phyloP scores from a whole-genome alignment of 1,284 basidiomycete genomes.

The Trametes sp. region DNA sequence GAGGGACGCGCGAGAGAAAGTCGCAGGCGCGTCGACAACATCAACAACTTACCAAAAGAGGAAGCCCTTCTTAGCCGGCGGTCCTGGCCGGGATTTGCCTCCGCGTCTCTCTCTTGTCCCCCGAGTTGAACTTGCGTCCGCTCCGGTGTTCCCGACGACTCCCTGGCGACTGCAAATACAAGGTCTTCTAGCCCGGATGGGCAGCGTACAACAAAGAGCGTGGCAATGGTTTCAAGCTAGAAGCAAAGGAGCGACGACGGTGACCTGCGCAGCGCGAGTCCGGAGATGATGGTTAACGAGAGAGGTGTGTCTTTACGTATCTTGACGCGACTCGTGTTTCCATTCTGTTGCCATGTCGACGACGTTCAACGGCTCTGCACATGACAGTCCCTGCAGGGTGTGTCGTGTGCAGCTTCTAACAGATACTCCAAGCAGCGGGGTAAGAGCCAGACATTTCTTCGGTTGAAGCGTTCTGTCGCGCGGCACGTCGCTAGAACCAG shows the following conservation, averaged over 20 bases:
- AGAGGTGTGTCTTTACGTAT: slow-evolving; percentile 19
- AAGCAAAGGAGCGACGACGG: slow-evolving; percentile 23
- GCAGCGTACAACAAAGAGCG: slow-evolving; percentile 12
- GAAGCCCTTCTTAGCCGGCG: slow-evolving; percentile 28
- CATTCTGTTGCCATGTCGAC: slow-evolving; percentile 34
- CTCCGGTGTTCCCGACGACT: slow-evolving; percentile 11
- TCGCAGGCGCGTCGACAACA: slow-evolving; percentile 29
- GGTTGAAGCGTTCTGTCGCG: too few species aligned
- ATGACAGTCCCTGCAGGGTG: not conserved
- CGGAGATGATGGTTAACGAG: slow-evolving; percentile 29
- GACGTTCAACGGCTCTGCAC: not conserved
- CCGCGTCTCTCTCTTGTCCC: slow-evolving; percentile 21
- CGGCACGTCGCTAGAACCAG: too few species aligned
- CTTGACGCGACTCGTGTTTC: not conserved
- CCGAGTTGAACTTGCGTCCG: slow-evolving; percentile 19
- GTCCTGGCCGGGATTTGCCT: slow-evolving; percentile 29
- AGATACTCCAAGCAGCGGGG: too few species aligned
- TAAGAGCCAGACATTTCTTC: too few species aligned
- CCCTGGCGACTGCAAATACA: not conserved
- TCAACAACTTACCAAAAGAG: slow-evolving; percentile 37
- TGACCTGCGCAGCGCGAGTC: slow-evolving; percentile 15
- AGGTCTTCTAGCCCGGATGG: not conserved
- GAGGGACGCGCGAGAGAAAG: slow-evolving; percentile 33
- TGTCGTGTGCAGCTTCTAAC: not conserved
- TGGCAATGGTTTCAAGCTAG: not conserved